Conservation (phyloP, 1,284 basidiomycete species). For the Tylopilus orsonianus region DNA sequence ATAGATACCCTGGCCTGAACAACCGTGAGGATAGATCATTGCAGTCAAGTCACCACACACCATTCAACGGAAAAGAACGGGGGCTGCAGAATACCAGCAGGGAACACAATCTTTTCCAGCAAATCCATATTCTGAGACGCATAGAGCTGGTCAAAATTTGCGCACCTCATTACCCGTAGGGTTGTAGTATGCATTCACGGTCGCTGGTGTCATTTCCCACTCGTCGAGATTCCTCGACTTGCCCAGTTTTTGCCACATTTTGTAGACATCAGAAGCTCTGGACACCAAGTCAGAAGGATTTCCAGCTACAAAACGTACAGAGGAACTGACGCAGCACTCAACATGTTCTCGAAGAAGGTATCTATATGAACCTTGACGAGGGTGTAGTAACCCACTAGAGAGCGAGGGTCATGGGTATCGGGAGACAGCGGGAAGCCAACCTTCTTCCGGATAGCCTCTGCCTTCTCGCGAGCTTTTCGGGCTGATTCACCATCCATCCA, state of each 20-base stretch:
- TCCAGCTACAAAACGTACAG: background rate
- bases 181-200: constrained; percentile 81
- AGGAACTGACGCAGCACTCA: constrained; percentile 57
- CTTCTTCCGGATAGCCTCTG: constrained; percentile 78
- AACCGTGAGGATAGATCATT: constrained; percentile 6
- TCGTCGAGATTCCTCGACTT: constrained; percentile 66
- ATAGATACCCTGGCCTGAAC: constrained; percentile 79
- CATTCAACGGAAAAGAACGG: constrained; percentile 90
- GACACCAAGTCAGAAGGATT: constrained; percentile 7
- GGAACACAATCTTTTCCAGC: constrained; percentile 83
- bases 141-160: background rate
- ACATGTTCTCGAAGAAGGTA: constrained; percentile 84
- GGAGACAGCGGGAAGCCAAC: constrained; percentile 89
- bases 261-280: constrained; percentile 58
- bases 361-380: constrained; percentile 63
- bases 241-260: constrained; percentile 78
- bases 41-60: constrained; percentile 42
- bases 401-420: constrained; percentile 72
- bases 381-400: constrained; percentile 76
- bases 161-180: constrained; percentile 76
- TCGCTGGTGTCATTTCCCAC: constrained; percentile 91
- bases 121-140: background rate
- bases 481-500: constrained; percentile 95
- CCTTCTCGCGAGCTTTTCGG: constrained; percentile 84
- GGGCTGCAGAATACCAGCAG: constrained; percentile 91